Percentiles rank a stretch among this genome's conserved stretches.
Conservation (phyloP, 345 rosid species). For the Melastoma malabathricum region DNA sequence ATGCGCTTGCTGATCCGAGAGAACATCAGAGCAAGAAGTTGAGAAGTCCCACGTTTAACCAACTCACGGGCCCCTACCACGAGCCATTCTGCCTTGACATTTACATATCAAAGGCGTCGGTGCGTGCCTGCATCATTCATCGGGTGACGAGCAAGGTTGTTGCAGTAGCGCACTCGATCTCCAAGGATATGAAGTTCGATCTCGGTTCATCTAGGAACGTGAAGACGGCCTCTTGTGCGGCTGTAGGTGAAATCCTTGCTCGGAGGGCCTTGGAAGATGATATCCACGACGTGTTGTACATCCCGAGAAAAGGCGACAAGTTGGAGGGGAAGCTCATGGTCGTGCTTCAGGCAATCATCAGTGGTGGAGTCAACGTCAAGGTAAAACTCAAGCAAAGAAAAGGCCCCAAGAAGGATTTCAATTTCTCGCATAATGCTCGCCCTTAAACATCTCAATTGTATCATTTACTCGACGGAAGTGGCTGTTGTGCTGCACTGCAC, state of each 20-base stretch:
- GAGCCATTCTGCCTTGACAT: conserved; percentile 83
- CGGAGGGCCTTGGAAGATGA: conserved; percentile 73
- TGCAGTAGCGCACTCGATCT: conserved; percentile 76
- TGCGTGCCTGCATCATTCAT: conserved; percentile 72
- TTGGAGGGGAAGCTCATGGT: conserved; percentile 68
- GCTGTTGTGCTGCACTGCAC: no score
- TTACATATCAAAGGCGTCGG: conserved; percentile 65
- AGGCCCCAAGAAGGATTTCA: neutral
- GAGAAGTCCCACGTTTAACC: conserved; percentile 65
- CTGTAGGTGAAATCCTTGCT: conserved; percentile 65
- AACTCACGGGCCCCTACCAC: conserved; percentile 74
- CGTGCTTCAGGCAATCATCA: conserved; percentile 63
- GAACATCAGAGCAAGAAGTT: conserved; percentile 34
- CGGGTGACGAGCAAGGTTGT: conserved; percentile 82
- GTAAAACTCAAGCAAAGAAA: conserved; percentile 72
- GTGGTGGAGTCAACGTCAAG: conserved; percentile 60
- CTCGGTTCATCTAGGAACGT: conserved; percentile 59
- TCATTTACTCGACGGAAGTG: no score
- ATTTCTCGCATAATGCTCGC: no score
- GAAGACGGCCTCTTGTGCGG: conserved; percentile 34
- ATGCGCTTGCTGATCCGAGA: conserved; percentile 22
- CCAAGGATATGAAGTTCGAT: conserved; percentile 75
- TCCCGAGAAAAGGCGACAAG: conserved; percentile 72
- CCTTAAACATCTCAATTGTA: no score
- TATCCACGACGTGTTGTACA: conserved; percentile 53